These are phyloP conservation scores for Protoeuglena noctilucae DNA, from an alignment of 139 green algal species.

Conservation along the genomic window DNA sequence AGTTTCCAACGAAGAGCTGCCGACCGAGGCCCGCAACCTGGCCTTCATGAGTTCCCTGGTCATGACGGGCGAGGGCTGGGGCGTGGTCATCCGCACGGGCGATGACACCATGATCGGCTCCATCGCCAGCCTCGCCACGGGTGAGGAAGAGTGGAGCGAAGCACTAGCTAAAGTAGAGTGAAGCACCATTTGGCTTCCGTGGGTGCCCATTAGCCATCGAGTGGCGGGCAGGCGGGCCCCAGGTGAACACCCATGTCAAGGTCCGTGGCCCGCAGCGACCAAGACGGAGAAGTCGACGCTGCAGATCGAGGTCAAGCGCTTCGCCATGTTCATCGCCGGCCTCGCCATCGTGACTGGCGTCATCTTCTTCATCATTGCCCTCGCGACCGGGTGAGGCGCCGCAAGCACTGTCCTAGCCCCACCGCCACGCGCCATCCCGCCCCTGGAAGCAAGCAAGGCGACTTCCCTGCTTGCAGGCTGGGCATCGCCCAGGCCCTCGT, in stretches of 20 bases:
- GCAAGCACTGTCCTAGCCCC: slow-evolving; percentile 54
- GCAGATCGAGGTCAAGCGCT: slow-evolving; percentile 13
- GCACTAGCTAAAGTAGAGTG: no score
- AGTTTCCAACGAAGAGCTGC: no score
- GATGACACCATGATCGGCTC: slow-evolving; percentile 24
- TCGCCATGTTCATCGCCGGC: slow-evolving; percentile 16
- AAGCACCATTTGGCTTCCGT: no score
- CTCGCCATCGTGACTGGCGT: slow-evolving; percentile 22
- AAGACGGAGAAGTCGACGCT: slow-evolving; percentile 18
- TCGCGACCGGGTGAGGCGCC: slow-evolving; percentile 37
- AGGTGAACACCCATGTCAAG: no score
- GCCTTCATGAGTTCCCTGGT: slow-evolving; percentile 57
- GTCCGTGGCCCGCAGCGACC: slow-evolving; percentile 23
- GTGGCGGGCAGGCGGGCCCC: no score
- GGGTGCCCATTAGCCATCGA: no score
- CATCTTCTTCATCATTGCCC: slow-evolving; percentile 23
- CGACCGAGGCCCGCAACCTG: slow-evolving; percentile 49
- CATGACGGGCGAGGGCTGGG: slow-evolving; percentile 12
- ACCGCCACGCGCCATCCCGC: slow-evolving; percentile 35
- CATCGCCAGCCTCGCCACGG: slow-evolving; percentile 20
- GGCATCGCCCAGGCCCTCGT: slow-evolving; percentile 21
- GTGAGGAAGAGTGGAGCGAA: slow-evolving; percentile 18
- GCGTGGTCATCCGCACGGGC: slow-evolving; percentile 15
- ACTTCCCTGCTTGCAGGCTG: no score
- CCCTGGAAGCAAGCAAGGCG: slow-evolving; percentile 25